Evolutionary conservation across 2,329 filamentous ascomycete genomes (phyloP), one percentile per base, ranked within the genome.

Genomic region (Monosporascus sp.): DNA sequence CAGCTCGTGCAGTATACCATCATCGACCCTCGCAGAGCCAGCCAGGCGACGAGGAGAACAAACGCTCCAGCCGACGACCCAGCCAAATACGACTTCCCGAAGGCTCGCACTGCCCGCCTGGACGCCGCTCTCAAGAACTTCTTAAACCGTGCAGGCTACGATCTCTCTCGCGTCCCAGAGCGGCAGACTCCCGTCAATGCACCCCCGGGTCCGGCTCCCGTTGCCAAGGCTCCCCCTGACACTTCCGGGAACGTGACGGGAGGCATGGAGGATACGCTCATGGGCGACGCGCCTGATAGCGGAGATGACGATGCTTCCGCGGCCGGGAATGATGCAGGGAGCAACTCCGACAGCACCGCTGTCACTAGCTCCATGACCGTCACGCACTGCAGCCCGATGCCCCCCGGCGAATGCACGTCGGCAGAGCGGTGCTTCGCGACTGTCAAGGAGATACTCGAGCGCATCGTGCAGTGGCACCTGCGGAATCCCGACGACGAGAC

Each of bases 341-440:
- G 4, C 31, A 34, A 34, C 31, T 14, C 27, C 3, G 18, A 39
- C 17, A 24, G 20, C 9, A 15, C 15, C 24, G 5, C 6, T 20
- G 15, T 24, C 42, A 15, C 6, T 15, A 45, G 42, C 42, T 24
- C 42, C 11, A 24, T 45, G 42, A 45, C 20, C 9, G 20, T 31
- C 42, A 45, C 42, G 9, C 36, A 47, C 20, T 56, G 57, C 31
- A 51, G 50, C 20, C 62, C 63, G 2, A 65, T 65, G 63, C 51
- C 51, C 2, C 18, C 52, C 3, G n/a, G 47, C 6, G 63, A 66
- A 49, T 7, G 24, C 9, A 52, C 62, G 25, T 64, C 62, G 15
- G 64, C 60, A n/a, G 64, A 66, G 52, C 63, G 64, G 17, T 60
- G 58, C 44, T 66, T 61, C 44, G 53, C 55, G n/a, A 53, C 48